Evolutionary conservation across 805 yeast genomes (phyloP).

Genomic region (Monosporozyma aquatica): DNA sequence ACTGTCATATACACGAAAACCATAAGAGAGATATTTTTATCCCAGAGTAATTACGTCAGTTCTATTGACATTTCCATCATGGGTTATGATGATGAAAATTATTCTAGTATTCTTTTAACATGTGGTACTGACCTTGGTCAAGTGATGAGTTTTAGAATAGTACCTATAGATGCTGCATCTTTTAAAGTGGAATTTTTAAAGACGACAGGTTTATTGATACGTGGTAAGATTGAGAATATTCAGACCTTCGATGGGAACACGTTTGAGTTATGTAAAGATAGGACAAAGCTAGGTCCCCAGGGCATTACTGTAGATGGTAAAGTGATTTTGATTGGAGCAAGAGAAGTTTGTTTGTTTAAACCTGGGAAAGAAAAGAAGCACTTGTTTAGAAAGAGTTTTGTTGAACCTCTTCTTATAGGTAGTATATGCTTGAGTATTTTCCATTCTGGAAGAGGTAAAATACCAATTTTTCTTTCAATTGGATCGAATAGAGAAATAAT

Average conservation of each 20-base stretch:
- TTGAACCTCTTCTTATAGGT: neutral
- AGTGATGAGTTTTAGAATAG: constrained; percentile 49
- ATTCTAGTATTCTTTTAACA: constrained; percentile 56
- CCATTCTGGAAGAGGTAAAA: neutral
- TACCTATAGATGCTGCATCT: constrained; percentile 53
- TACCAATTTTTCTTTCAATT: neutral
- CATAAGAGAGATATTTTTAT: constrained; percentile 18
- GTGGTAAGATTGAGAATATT: neutral
- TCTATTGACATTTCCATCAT: constrained; percentile 65
- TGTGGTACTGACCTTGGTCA: constrained; percentile 81
- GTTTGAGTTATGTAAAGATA: constrained; percentile 8
- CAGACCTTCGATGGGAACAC: neutral
- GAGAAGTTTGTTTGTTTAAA: constrained; percentile 41
- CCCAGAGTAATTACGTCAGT: constrained; percentile 36
- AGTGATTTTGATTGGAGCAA: constrained; percentile 50
- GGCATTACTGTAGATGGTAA: constrained; percentile 42
- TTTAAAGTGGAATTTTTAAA: constrained; percentile 48
- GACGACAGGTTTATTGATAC: constrained; percentile 21
- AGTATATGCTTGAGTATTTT: neutral
- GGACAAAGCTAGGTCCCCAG: constrained; percentile 33
- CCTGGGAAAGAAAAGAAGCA: constrained; percentile 1
- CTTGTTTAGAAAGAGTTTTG: constrained; percentile 1
- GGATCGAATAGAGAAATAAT: constrained; percentile 37
- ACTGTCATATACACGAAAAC: constrained; percentile 45
- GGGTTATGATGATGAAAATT: constrained; percentile 55